Evolutionary conservation across 805 yeast genomes (phyloP).

Genomic region (Myxozyma kluyveri): DNA sequence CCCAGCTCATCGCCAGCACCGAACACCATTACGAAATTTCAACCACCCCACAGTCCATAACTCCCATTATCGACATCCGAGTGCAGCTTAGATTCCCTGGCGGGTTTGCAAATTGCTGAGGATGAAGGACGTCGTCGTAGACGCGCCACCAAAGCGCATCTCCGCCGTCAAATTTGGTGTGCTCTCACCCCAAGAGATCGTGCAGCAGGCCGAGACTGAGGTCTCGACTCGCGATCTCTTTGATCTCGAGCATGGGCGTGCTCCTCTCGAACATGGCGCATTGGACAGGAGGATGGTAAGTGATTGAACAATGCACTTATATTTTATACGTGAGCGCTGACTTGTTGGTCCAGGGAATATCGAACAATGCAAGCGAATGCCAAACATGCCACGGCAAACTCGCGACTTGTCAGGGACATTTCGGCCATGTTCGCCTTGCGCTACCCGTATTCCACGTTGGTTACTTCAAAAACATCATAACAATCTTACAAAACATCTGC

Average conservation of each 20-base stretch:
- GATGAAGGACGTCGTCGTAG: slow-evolving; percentile 51
- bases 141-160: slow-evolving; percentile 85
- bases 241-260: slow-evolving; percentile 79
- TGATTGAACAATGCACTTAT: background rate
- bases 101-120: background rate
- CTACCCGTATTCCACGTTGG: slow-evolving; percentile 98
- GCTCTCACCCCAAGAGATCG: slow-evolving; percentile 83
- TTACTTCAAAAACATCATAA: slow-evolving; percentile 86
- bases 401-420: slow-evolving; percentile 97
- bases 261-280: slow-evolving; percentile 83
- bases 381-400: slow-evolving; percentile 86
- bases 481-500: slow-evolving; percentile 85
- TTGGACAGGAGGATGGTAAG: slow-evolving; percentile 74
- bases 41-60: too few species aligned
- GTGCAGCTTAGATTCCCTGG: background rate
- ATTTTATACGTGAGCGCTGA: too few species aligned
- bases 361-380: slow-evolving; percentile 82
- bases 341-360: slow-evolving; percentile 64
- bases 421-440: slow-evolving; percentile 90
- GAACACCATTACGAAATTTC: too few species aligned
- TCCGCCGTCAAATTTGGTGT: slow-evolving; percentile 90
- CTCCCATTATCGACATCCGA: background rate
- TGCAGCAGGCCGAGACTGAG: slow-evolving; percentile 92
- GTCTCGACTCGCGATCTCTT: slow-evolving; percentile 86
- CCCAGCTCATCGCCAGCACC: too few species aligned